Percentiles rank a stretch among this genome's conserved stretches.
Evolutionary conservation across 2,329 filamentous ascomycete species (phyloP).

Genomic region (Hymenoscyphus albidus): DNA sequence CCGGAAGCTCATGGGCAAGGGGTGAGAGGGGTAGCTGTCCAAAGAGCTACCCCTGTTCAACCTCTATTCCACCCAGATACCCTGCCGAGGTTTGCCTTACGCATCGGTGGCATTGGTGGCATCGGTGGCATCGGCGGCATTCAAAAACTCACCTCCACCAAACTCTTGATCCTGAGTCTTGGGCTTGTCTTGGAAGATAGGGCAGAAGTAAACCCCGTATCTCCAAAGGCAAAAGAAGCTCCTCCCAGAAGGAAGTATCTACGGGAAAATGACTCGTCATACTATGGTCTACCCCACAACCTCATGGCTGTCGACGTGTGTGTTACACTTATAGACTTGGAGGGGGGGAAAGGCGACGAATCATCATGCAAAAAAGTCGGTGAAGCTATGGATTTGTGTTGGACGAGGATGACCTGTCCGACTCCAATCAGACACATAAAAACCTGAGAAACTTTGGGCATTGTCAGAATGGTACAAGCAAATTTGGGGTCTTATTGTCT

Average conservation of each 20-base stretch:
- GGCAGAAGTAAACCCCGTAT: not conserved
- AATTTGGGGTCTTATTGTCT: not conserved
- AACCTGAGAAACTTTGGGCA: not conserved
- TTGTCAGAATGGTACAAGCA: not conserved
- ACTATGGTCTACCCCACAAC: not conserved
- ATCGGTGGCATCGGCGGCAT: not conserved
- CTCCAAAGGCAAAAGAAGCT: not conserved
- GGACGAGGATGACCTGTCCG: not conserved
- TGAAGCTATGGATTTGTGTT: not conserved
- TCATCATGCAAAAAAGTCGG: constrained; percentile 6
- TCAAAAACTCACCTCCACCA: not conserved
- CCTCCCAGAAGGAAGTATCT: not conserved
- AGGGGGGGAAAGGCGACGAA: not conserved
- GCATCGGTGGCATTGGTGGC: too few species aligned
- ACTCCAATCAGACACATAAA: not conserved
- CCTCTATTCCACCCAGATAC: not conserved
- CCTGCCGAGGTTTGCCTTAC: too few species aligned
- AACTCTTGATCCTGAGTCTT: not conserved
- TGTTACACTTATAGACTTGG: not conserved
- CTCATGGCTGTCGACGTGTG: not conserved
- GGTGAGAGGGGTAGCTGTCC: not conserved
- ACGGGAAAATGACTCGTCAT: constrained; percentile 4
- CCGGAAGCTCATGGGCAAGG: not conserved
- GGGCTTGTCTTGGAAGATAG: not conserved
- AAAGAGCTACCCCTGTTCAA: not conserved